phyloP scores from a whole-genome alignment of 1,284 basidiomycete species.

The Pyrrhoderma lamaoense region DNA sequence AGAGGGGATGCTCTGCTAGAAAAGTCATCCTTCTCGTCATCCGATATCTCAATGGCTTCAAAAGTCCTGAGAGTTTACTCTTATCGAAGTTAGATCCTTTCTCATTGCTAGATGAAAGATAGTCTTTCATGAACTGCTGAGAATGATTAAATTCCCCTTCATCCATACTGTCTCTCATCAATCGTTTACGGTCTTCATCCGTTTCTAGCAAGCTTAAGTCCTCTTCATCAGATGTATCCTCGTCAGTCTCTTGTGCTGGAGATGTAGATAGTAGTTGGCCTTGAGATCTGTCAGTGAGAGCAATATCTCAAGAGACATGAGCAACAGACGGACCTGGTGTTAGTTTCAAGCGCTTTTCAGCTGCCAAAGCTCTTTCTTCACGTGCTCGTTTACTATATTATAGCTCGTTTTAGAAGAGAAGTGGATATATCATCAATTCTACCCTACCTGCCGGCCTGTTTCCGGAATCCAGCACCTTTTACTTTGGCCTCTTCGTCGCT shows the following conservation, averaged over 20 bases:
- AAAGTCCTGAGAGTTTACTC: constrained; percentile 1
- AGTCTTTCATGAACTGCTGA: constrained; percentile 16
- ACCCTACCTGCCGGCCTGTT: constrained; percentile 57
- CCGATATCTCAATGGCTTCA: constrained; percentile 20
- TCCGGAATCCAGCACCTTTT: constrained; percentile 54
- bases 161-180: constrained; percentile 14
- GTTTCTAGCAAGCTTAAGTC: constrained; percentile 11
- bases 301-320: too few relatives aligned
- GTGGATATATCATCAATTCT: not conserved
- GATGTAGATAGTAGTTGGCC: too few relatives aligned
- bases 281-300: too few relatives aligned
- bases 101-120: constrained; percentile 24
- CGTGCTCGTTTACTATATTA: constrained; percentile 58
- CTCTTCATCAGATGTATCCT: constrained; percentile 10
- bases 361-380: constrained; percentile 67
- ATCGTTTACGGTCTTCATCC: constrained; percentile 16
- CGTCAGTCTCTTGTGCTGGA: not conserved
- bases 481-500: constrained; percentile 35
- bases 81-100: not conserved
- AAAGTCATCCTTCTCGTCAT: constrained; percentile 27
- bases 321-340: constrained; percentile 30
- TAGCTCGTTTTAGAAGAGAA: not conserved
- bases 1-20: too few relatives aligned
- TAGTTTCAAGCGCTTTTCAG: constrained; percentile 49
- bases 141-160: constrained; percentile 10